Percentiles rank a stretch among this genome's conserved stretches.
These are phyloP conservation scores for Osmanthus fragrans DNA, from an alignment of 257 asterid species.

Conservation along the genomic window DNA sequence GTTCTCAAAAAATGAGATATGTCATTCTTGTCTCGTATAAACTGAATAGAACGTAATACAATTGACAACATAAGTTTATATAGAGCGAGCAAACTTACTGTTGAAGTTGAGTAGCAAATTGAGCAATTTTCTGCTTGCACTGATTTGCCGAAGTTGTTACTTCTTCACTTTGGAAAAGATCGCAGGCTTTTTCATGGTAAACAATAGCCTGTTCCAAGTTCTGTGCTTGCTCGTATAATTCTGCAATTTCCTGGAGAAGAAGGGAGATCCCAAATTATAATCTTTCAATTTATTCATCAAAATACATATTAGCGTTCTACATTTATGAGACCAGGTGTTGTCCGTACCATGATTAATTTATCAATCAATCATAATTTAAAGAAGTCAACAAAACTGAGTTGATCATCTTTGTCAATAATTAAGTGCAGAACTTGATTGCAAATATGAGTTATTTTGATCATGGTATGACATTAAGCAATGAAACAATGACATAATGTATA, in stretches of 20 bases:
- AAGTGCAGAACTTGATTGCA: not conserved
- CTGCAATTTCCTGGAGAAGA: slow-evolving; percentile 81
- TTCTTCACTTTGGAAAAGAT: slow-evolving; percentile 87
- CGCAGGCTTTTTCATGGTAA: slow-evolving; percentile 78
- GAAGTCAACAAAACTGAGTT: not conserved
- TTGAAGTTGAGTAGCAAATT: slow-evolving; percentile 82
- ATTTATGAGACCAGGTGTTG: not conserved
- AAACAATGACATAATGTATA: not conserved
- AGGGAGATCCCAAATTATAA: not conserved
- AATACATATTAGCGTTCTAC: not conserved
- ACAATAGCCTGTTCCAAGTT: slow-evolving; percentile 74
- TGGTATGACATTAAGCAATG: not conserved
- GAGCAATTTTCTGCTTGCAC: slow-evolving; percentile 90
- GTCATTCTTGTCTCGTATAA: not conserved
- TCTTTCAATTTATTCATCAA: slow-evolving; percentile 6
- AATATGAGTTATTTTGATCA: not conserved
- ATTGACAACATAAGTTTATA: not conserved
- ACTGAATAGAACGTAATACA: not conserved
- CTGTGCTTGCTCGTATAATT: slow-evolving; percentile 80
- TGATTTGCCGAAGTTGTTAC: slow-evolving; percentile 81
- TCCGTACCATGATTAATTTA: not conserved
- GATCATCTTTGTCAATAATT: not conserved
- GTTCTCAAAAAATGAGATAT: not conserved
- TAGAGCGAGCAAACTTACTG: slow-evolving; percentile 49
- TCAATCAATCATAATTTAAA: not conserved